Base-by-base conservation (phyloP, 2,329 filamentous ascomycete species). In the Cytospora piceicola region DNA sequence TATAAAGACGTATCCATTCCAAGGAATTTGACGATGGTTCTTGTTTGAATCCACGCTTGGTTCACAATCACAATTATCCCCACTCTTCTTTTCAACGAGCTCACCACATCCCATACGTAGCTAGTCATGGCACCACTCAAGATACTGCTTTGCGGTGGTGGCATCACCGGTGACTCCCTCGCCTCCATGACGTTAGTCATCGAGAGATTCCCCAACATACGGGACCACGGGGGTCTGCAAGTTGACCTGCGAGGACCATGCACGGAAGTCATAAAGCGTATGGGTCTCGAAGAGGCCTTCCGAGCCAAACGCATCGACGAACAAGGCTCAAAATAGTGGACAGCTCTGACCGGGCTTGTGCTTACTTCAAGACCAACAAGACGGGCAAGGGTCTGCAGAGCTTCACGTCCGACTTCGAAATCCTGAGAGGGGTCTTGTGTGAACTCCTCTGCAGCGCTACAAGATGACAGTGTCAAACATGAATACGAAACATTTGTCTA, bases 331-430 rank as follows among this genome's bases (percentile, higher is more conserved):
- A 76, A 30, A 69, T 85, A 17, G 77, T 86, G n/a, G 77, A 85
- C 70, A 65, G 68, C 0, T 65, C 72, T 0, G 80, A 81, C 61
- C 73, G 70, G 0, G 57, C 69, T 2, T 72, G 73, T 46, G 84
- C 80, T 20, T 74, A 72, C 4, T 76, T 83, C 52, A 70, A 72
- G 29, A 74, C 75, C 27, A 79, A 80, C 68, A 75, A 75, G 57
- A 73, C 79, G 0, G 81, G 79, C 2, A 73, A 78, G 59, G 79
- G 80, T 0, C 69, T 69, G 27, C 81, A 84, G 70, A 75, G 73
- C 14, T 73, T 86, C 29, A 84, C 82, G 0, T 82, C 80, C 63
- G 86, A 89, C 65, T 87, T 79, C 66, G 86, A 89, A 75, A 83
- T 89, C 56, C 83, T 89, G 79, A 77, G 86, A 11, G 85, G 83